Conservation (phyloP, 2,329 filamentous ascomycete species). For the Cercospora sp. region DNA sequence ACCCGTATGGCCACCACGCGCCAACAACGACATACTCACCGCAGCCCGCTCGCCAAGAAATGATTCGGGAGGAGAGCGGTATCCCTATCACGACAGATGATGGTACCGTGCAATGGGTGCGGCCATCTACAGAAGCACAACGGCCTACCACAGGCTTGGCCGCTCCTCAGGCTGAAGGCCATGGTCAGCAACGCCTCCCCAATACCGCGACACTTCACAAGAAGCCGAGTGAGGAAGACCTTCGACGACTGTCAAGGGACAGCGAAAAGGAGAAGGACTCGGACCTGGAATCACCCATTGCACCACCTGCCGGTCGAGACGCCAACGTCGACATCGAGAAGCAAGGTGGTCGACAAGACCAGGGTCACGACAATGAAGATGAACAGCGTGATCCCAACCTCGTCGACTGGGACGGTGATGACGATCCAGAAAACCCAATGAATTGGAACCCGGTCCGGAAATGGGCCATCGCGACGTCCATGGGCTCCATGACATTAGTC, state of each 20-base stretch:
- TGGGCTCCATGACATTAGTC: slow-evolving; percentile 32
- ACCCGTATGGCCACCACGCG: slow-evolving; percentile 9
- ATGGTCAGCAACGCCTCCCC: not conserved
- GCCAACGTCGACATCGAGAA: slow-evolving; percentile 20
- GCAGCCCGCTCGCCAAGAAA: slow-evolving; percentile 1
- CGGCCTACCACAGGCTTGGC: not conserved
- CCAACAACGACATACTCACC: not conserved
- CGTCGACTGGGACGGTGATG: slow-evolving; percentile 28
- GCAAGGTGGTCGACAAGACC: slow-evolving; percentile 9
- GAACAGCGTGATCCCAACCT: slow-evolving; percentile 27
- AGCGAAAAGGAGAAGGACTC: slow-evolving; percentile 19
- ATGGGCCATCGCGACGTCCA: slow-evolving; percentile 31
- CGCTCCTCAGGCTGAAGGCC: not conserved
- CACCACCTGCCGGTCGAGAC: not conserved
- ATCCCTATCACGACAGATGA: slow-evolving; percentile 2
- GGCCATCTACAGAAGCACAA: too few species aligned
- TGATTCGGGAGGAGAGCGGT: slow-evolving; percentile 9
- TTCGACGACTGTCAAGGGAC: not conserved
- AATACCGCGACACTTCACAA: not conserved
- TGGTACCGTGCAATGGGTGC: not conserved
- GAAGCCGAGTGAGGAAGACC: not conserved
- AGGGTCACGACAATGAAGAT: slow-evolving; percentile 6
- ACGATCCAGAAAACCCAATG: slow-evolving; percentile 28
- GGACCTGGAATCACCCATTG: not conserved
- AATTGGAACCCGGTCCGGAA: slow-evolving; percentile 25